Conservation (phyloP, 225 moss, liverwort and hornwort species). For the Polytrichum commune region DNA sequence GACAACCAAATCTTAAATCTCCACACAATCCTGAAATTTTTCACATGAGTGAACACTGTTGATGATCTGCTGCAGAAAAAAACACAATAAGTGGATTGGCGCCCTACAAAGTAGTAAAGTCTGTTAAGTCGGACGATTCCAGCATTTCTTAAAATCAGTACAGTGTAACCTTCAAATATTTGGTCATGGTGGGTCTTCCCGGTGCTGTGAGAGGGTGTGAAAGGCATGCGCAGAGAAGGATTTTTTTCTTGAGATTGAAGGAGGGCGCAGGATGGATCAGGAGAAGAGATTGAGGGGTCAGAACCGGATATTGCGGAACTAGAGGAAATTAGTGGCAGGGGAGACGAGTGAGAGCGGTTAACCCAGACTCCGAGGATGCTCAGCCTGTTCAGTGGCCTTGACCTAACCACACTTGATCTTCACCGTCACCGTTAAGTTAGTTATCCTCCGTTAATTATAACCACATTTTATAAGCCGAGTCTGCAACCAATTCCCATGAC, state of each 20-base stretch:
- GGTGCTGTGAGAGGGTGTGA: neutral
- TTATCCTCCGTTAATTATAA: too few relatives aligned
- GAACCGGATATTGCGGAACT: conserved; percentile 10
- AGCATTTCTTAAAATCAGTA: too few relatives aligned
- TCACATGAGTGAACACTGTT: too few relatives aligned
- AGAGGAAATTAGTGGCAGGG: neutral
- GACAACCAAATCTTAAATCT: neutral
- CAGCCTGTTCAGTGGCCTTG: conserved; percentile 3
- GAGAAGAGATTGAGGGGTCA: neutral
- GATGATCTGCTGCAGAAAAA: too few relatives aligned
- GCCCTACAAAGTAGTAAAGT: too few relatives aligned
- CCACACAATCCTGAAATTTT: neutral
- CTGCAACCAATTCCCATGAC: too few relatives aligned
- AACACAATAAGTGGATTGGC: too few relatives aligned
- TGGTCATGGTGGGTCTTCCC: neutral
- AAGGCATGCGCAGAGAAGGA: neutral
- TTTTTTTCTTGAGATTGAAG: too few relatives aligned
- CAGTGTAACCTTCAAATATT: neutral
- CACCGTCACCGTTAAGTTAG: neutral
- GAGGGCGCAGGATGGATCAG: neutral
- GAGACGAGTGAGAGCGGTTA: conserved; percentile 17
- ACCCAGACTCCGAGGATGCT: neutral
- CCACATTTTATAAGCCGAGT: too few relatives aligned
- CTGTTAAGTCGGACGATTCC: too few relatives aligned
- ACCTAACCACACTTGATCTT: conserved; percentile 29